phyloP scores from a whole-genome alignment of 495 filamentous ascomycete species.

The Aspergillus incahuasiensis region DNA sequence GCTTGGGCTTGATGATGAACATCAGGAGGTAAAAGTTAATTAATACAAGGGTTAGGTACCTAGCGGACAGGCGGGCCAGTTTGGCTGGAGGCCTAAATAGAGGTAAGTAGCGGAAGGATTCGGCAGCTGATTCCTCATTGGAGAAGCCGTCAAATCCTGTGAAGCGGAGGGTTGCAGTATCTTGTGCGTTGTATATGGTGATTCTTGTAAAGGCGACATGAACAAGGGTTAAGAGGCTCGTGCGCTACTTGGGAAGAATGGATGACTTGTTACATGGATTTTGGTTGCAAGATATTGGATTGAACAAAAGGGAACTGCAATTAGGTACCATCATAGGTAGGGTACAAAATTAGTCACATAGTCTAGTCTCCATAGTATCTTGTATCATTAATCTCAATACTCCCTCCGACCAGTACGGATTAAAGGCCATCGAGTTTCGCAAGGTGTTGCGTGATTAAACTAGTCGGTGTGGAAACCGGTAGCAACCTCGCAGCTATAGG shows the following conservation, averaged over 20 bases:
- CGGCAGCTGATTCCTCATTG: neutral
- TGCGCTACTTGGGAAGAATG: neutral
- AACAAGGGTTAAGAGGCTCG: too few relatives aligned
- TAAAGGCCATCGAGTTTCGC: too few relatives aligned
- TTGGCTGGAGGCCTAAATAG: neutral
- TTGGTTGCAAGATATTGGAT: neutral
- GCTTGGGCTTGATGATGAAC: too few relatives aligned
- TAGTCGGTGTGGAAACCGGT: constrained; percentile 24
- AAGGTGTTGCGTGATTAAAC: too few relatives aligned
- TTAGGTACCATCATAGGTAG: neutral
- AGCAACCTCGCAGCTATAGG: constrained; percentile 31
- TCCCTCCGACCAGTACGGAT: neutral
- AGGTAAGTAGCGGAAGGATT: neutral
- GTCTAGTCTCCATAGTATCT: neutral
- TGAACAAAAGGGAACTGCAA: neutral
- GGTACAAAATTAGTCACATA: neutral
- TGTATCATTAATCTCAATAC: neutral
- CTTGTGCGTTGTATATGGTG: neutral
- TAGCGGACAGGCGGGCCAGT: neutral
- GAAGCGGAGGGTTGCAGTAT: neutral
- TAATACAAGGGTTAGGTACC: neutral
- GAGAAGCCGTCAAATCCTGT: neutral
- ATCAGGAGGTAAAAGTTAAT: neutral
- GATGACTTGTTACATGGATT: neutral
- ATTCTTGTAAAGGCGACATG: neutral